Evolutionary conservation across 108 stramenopile genomes (phyloP), one percentile per base, ranked within the genome.

Genomic region (Pseudonitzschia multistriata): DNA sequence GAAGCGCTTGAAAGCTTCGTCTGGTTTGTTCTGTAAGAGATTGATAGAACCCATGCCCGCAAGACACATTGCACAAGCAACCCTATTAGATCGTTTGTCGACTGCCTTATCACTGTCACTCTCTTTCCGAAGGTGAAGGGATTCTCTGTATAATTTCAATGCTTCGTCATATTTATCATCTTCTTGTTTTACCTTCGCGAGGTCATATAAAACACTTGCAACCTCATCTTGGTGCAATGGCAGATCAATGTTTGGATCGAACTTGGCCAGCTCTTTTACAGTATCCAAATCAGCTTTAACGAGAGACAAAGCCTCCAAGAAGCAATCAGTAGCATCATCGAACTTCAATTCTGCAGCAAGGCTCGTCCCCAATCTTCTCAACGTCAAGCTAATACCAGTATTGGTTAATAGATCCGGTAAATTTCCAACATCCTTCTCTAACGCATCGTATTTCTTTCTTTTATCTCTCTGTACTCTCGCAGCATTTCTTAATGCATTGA

Each of bases 31-130:
- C 15, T 66, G 56, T 11, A 54, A 4, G 55, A 81, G 25, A n/a
- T 79, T 68, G 15, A 80, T 57, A 4, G 30, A 42, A n/a, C 79
- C 83, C 52, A 80, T 75, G 17, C 79, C 79, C 14, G 57, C 68
- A 27, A 81, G 49, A 28, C 64, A 71, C 56, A 76, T 66, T 8
- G 83, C 83, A 57, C 69, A 72, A 50, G 76, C 74, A 6, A 76
- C 68, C 17, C 31, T 39, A 36, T 81, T 81, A 22, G 47, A 21
- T 34, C 54, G 42, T 14, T 73, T 56, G 19, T 56, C 10, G 13
- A 42, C 40, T 42, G 40, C 40, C 36, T 75, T 62, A 7, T 70
- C 54, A 10, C 53, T 50, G 47, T 79, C 72, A 59, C 72, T 73
- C 19, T 59, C 59, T 5, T 49, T 61, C 5, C 69, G 63, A 31